Conservation (phyloP, 768 basidiomycete genomes). For the Albatrellus ellisii region DNA sequence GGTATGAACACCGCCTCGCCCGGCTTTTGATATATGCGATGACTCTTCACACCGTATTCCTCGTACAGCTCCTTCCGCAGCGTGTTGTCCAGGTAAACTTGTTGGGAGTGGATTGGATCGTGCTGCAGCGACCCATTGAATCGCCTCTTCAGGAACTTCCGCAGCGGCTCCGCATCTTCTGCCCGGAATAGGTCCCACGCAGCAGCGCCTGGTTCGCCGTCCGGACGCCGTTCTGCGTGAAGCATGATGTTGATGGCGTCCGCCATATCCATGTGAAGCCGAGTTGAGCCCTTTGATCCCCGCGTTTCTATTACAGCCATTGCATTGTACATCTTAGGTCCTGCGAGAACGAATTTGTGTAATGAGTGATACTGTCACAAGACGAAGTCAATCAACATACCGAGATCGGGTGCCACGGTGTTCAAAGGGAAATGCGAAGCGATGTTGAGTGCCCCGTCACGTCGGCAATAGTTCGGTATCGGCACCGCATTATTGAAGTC, state of each 20-base stretch:
- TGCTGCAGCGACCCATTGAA: conserved; percentile 32
- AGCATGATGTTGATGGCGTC: conserved; percentile 87
- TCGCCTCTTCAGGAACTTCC: conserved; percentile 57
- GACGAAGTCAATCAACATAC: conserved; percentile 24
- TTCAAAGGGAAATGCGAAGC: conserved; percentile 82
- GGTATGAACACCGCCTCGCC: conserved; percentile 95
- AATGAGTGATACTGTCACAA: not conserved
- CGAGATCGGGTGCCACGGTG: conserved; percentile 67
- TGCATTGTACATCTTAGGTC: conserved; percentile 59
- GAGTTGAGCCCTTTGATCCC: conserved; percentile 68
- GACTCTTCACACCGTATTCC: conserved; percentile 58
- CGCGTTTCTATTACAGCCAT: conserved; percentile 46
- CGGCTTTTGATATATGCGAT: conserved; percentile 78
- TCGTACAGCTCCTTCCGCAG: conserved; percentile 57
- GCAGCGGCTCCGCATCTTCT: conserved; percentile 67
- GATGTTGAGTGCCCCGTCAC: conserved; percentile 81
- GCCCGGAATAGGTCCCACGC: conserved; percentile 88
- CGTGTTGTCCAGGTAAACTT: conserved; percentile 67
- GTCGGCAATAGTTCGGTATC: conserved; percentile 79
- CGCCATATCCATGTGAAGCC: conserved; percentile 85
- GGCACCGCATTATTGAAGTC: conserved; percentile 80
- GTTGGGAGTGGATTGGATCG: conserved; percentile 89
- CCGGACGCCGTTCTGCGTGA: conserved; percentile 44
- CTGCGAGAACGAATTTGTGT: not conserved
- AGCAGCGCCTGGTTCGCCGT: conserved; percentile 59